Base-by-base conservation (phyloP, 345 rosid species). In the sweet orange (Citrus sinensis) region DNA sequence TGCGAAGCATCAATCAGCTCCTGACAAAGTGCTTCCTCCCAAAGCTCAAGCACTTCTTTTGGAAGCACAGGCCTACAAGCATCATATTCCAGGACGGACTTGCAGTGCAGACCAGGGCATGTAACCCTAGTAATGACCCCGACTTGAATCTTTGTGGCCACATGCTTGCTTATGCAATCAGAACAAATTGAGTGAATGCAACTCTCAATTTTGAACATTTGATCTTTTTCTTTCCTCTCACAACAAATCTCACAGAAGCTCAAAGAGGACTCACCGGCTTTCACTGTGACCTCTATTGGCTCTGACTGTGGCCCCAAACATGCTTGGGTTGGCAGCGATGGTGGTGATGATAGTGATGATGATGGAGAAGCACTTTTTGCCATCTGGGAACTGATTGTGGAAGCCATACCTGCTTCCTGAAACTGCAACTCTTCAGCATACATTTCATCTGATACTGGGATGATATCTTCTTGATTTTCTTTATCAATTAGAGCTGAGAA, bases 41-140 rank as follows among this genome's bases (percentile, higher is more conserved):
- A 94, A 3, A 78, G 77, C 65, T 83, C 89, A 75, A 88, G 59
- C 62, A 91, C 89, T 6, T 16, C 78, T 34, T 74, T 78, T 0
- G 95, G 84, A 30, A 94, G 85, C 55, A 89, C 54, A 9, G 81
- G 66, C 55, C 82, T 79, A 80, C 86, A 91, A 20, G 65, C 6
- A 61, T 90, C 89, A 11, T 88, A 81, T 76, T 86, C 90, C 32
- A 94, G 76, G 2, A 83, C 72, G 0, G 74, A 67, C 60, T 70
- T 46, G 85, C 94, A 92, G 22, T 84, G 75, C 76, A 79, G 27
- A 76, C 83, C 91, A 8, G 94, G 97, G 77, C 98, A 94, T 32
- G 73, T 80, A 29, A 94, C 76, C 4, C n/a, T 71, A 7, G 46
- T 64, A 0, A 78, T 64, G 0, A 77, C 2, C 49, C 76, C 78